Evolutionary conservation across 148 eudicot species (phyloP), one percentile per base, ranked within the genome.

Genomic region (Vaccinium corymbosum): DNA sequence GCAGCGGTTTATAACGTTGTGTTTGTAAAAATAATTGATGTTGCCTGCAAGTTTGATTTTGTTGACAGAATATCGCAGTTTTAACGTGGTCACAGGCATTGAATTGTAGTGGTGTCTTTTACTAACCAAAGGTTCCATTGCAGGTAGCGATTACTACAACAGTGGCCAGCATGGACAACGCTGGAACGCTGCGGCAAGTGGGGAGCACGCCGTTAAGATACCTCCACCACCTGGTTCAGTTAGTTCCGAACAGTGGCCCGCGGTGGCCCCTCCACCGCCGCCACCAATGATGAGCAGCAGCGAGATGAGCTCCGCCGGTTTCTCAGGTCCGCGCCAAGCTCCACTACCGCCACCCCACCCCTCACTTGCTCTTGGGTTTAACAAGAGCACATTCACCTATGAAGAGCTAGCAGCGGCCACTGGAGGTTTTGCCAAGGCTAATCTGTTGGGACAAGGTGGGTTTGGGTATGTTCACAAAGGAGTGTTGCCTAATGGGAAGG

Each of bases 401-500:
- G 86, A 88, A 10, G 87, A 88, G 6, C 72, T 88, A 8, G 84
- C 88, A 0, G 76, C 80, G 0, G 89, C 88, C 7, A 85, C 89
- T 0, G 29, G 53, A 2, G 86, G 82, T 1, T 88, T 88, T 49
- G 32, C 84, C 35, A 75, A 82, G 81, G 42, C 17, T 27, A 86
- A 84, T 32, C 61, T 88, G 3, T 19, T 88, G 7, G 88, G 90
- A 13, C 90, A 86, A 15, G 90, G 90, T 22, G 90, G 90, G 35
- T 88, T 88, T 20, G 90, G 90, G 10, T 83, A 56, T 17, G 88
- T 88, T 20, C 88, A 88, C 77, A 88, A 85, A 64, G 89, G 89
- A 22, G 79, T 84, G 17, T 64, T 87, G 66, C 86, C 86, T 2
- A 78, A 84, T 50, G 87, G 86, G 6, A 88, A 83, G 49, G 89